A percentile compares a stretch with the other conserved stretches of the same genome.
Evolutionary conservation across 352 stramenopile species (phyloP).

Genomic region (Pythium phragmiticola): DNA sequence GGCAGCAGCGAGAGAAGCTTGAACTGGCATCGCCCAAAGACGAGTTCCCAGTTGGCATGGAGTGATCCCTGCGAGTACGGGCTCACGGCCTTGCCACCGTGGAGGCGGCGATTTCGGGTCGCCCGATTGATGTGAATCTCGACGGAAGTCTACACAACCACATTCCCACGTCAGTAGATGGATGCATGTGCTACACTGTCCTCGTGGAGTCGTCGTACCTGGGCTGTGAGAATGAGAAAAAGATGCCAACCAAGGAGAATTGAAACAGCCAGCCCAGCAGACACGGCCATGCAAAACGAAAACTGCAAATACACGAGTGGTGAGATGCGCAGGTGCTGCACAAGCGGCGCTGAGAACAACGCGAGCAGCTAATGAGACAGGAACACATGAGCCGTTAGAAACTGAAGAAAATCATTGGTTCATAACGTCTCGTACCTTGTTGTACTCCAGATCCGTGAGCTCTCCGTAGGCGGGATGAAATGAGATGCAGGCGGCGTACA

Average conservation of each 20-base stretch:
- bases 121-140: conserved; percentile 82
- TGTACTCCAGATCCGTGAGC: conserved; percentile 51
- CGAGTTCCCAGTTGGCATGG: conserved; percentile 77
- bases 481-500: conserved; percentile 57
- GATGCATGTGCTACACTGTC: neutral
- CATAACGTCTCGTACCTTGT: conserved; percentile 38
- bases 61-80: conserved; percentile 62
- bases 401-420: neutral
- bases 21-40: conserved; percentile 63
- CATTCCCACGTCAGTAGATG: neutral
- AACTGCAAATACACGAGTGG: conserved; percentile 57
- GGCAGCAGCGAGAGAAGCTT: conserved; percentile 63
- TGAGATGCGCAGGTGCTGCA: conserved; percentile 20
- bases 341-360: conserved; percentile 25
- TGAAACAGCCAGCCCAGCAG: conserved; percentile 56
- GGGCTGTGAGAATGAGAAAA: conserved; percentile 73
- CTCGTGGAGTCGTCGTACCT: conserved; percentile 34
- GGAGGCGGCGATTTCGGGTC: conserved; percentile 41
- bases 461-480: conserved; percentile 56
- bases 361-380: conserved; percentile 25
- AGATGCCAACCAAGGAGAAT: conserved; percentile 68
- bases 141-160: conserved; percentile 56
- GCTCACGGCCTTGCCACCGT: conserved; percentile 53
- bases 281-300: conserved; percentile 62
- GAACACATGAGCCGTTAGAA: neutral